phyloP scores from a whole-genome alignment of 306 rosid species.

The Medicago truncatula region MtrunA17r5.0-ANR NC_053042.1:46701001-46701500 shows the following conservation, averaged over 20 bases:
- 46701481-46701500: no score
- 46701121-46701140: slow-evolving; percentile 90
- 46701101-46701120: slow-evolving; percentile 86
- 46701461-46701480: no score
- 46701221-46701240: slow-evolving; percentile 92
- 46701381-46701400: not conserved
- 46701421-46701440: no score
- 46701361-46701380: slow-evolving; percentile 8
- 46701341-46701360: slow-evolving; percentile 84
- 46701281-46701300: slow-evolving; percentile 89
- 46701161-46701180: slow-evolving; percentile 95
- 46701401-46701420: not conserved
- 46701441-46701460: no score
- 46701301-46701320: slow-evolving; percentile 94
- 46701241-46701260: slow-evolving; percentile 94
- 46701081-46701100: slow-evolving; percentile 96
- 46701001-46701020: slow-evolving; percentile 84
- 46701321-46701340: slow-evolving; percentile 95
- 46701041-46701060: slow-evolving; percentile 93
- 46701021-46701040: slow-evolving; percentile 94
- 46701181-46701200: slow-evolving; percentile 95
- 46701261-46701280: slow-evolving; percentile 94
- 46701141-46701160: slow-evolving; percentile 95
- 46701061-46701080: slow-evolving; percentile 89
- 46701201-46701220: slow-evolving; percentile 97